Evolutionary conservation across 768 basidiomycete genomes (phyloP), one percentile per base, ranked within the genome.

Genomic region (Candolleomyces aberdarensis): DNA sequence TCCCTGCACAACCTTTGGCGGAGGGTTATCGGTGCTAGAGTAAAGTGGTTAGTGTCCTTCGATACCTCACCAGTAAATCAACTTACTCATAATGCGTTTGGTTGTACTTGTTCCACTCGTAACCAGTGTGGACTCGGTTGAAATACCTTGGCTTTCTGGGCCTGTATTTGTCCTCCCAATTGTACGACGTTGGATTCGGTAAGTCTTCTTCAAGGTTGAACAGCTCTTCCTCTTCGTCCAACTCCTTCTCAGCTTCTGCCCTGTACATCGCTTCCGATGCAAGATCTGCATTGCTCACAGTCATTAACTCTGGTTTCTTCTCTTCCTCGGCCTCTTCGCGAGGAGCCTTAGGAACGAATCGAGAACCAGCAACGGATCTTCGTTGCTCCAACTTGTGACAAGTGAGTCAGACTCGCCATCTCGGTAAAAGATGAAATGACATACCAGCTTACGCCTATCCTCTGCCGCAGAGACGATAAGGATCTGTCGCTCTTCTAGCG

Each of bases 51-150:
- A 58, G 26, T 43, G 19, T 1, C 17, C 17, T 17, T 4, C n/a
- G 13, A 13, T n/a, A 15, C 10, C 17, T 8, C 14, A 63, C 15
- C 32, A 32, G 14, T 62, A n/a, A 51, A 59, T 20, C 6, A 15
- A 83, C 92, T 64, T 78, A 96, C 94, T 98, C 97, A 74, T 98
- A 99, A 76, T 98, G 97, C 3, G 97, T 98, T 73, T 98, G 96
- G 73, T 98, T 98, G 75, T 98, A 99, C 79, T 98, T 98, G 80
- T 96, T 98, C 97, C 97, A 99, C 72, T 99, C 97, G 71, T 96
- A 99, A 29, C 97, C 97, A 32, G 97, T 99, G 70, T 98, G 95
- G 26, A 98, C 97, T 60, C 97, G 88, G 71, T 99, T 99, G 79
- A 98, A 98, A 79, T 98, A 99, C 63, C 96, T 83, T 49, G 97